Conservation (phyloP, 768 basidiomycete genomes). For the Baorangia bicolor region DNA sequence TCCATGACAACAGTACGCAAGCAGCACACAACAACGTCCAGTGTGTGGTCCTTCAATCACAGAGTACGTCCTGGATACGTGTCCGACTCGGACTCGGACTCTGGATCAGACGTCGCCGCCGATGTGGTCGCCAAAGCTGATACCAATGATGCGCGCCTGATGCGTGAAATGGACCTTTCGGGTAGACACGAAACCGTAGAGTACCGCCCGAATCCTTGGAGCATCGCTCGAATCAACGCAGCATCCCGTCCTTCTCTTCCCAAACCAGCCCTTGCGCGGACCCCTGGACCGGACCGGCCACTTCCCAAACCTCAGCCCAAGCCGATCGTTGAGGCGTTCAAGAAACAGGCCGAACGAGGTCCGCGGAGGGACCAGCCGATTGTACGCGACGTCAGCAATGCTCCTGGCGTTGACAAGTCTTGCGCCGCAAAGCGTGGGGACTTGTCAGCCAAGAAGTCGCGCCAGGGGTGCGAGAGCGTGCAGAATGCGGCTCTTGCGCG, state of each 20-base stretch:
- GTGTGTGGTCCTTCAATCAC: conserved; percentile 32
- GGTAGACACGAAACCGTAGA: conserved; percentile 56
- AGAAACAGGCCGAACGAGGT: conserved; percentile 36
- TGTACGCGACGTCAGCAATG: neutral
- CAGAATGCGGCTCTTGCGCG: neutral
- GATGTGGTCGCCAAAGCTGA: neutral
- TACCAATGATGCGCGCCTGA: conserved; percentile 27
- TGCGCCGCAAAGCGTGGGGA: neutral
- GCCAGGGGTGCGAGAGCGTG: neutral
- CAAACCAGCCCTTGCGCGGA: neutral
- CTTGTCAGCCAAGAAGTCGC: neutral
- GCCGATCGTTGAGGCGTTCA: conserved; percentile 47
- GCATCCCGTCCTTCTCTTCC: conserved; percentile 40
- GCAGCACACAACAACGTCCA: neutral
- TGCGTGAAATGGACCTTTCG: conserved; percentile 60
- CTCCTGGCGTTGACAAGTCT: neutral
- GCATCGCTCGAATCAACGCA: conserved; percentile 79
- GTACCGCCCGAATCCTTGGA: conserved; percentile 78
- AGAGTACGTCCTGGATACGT: conserved; percentile 7
- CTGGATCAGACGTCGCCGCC: neutral
- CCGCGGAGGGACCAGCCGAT: neutral
- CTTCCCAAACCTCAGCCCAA: conserved; percentile 24
- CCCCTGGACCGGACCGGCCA: neutral
- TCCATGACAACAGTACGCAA: neutral
- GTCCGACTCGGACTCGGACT: conserved; percentile 21